These are phyloP conservation scores for Hyphopichia fennica DNA, from an alignment of 1,139 yeast genomes.

Conservation along the genomic window DNA sequence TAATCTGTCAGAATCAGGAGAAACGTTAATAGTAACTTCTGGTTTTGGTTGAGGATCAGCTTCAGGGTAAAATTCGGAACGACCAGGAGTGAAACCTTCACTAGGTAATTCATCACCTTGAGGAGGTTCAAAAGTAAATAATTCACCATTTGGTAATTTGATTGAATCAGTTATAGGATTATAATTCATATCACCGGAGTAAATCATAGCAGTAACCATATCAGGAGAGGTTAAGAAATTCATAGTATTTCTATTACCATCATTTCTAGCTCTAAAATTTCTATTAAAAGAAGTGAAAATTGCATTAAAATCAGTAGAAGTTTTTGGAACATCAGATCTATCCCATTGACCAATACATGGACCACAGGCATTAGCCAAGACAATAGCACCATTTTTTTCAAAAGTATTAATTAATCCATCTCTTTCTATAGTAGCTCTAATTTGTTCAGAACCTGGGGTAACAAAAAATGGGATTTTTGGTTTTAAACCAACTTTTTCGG, in stretches of 20 bases:
- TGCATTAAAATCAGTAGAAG: conserved; percentile 68
- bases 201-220: conserved; percentile 93
- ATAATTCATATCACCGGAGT: conserved; percentile 85
- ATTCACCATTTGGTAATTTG: conserved; percentile 60
- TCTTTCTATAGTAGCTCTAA: conserved; percentile 94
- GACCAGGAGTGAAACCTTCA: conserved; percentile 78
- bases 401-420: conserved; percentile 85
- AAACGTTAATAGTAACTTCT: conserved; percentile 66
- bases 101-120: conserved; percentile 82
- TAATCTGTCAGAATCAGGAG: conserved; percentile 70
- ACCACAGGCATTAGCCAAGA: conserved; percentile 96
- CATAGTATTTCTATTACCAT: conserved; percentile 96
- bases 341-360: conserved; percentile 99
- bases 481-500: conserved; percentile 80
- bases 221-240: conserved; percentile 97
- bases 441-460: conserved; percentile 98
- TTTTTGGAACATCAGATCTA: conserved; percentile 65
- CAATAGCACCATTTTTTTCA: conserved; percentile 82
- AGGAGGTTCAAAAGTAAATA: conserved; percentile 76
- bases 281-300: conserved; percentile 95
- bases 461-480: conserved; percentile 92
- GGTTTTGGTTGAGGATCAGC: conserved; percentile 73
- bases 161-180: conserved; percentile 85
- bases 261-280: conserved; percentile 95
- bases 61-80: conserved; percentile 82